Evolutionary conservation across 441 rosid genomes (phyloP), one percentile per base, ranked within the genome.

Genomic region (Arabidopsis hybrid): DNA sequence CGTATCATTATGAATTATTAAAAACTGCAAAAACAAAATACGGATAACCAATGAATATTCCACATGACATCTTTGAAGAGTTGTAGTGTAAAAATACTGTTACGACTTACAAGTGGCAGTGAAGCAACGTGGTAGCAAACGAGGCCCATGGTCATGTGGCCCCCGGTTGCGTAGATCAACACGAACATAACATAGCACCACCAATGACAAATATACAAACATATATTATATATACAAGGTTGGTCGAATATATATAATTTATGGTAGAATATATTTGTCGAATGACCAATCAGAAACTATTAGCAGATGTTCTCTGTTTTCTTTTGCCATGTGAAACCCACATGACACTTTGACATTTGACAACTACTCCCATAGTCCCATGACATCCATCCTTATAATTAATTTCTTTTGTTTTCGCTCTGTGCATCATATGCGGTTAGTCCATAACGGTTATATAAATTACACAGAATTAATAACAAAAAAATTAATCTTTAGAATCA

Each of bases 281-380:
- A 70, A 43, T 32, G 66, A 70, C 79, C 80, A 76, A 76, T 76
- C 50, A 71, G 63, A 76, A 70, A 65, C 58, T 52, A 26, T 50
- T 18, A 42, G 76, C 80, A 76, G 55, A 70, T 76, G 80, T 76
- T 76, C 80, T 71, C 71, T 76, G 80, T 71, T 76, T 70, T 65
- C 76, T 76, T 56, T 71, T 65, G 80, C 76, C 80, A 71, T 76
- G 80, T 71, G 80, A 71, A 71, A 58, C 72, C 76, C 72, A 77
- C 80, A 71, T 71, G 80, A 34, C 55, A 13, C 40, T 46, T 46
- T 69, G 71, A 69, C 75, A 56, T 46, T 75, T 75, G 70, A 69
- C 66, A 69, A 69, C 65, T 61, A 69, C 49, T 32, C 40, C 45
- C 6, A 69, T 61, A 69, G 40, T 32, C 40, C 45, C 6, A 69